A percentile compares a stretch with the other conserved stretches of the same genome.
phyloP scores from a whole-genome alignment of 495 filamentous ascomycete genomes.

The Annulohypoxylon moriforme region DNA sequence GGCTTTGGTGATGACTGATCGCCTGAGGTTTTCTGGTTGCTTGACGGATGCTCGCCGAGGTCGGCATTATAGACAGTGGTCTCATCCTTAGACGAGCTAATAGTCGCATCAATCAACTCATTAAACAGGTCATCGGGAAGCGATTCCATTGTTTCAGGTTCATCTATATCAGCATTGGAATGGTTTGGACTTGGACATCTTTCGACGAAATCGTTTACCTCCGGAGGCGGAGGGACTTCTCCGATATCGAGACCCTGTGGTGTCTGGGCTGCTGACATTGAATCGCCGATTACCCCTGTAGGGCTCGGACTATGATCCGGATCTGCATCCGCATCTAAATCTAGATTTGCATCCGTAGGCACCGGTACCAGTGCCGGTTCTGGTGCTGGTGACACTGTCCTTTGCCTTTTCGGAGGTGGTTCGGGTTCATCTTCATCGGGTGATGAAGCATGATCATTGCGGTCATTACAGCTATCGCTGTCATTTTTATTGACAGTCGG shows the following conservation, averaged over 20 bases:
- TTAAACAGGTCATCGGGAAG: slow-evolving; percentile 25
- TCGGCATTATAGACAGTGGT: background rate
- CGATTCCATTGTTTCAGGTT: background rate
- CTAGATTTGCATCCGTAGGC: background rate
- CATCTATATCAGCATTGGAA: slow-evolving; percentile 1
- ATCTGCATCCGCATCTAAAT: background rate
- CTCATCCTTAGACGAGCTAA: background rate
- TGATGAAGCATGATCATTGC: slow-evolving; percentile 10
- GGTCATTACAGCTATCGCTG: background rate
- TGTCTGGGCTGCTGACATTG: background rate
- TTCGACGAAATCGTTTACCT: background rate
- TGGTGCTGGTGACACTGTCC: slow-evolving; percentile 12
- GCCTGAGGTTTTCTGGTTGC: background rate
- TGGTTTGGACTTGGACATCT: background rate
- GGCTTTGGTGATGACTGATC: background rate
- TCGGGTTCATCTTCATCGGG: slow-evolving; percentile 17
- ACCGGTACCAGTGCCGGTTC: background rate
- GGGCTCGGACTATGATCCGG: slow-evolving; percentile 18
- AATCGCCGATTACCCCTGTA: slow-evolving; percentile 18
- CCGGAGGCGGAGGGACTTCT: slow-evolving; percentile 9
- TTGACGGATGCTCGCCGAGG: background rate
- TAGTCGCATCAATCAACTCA: slow-evolving; percentile 15
- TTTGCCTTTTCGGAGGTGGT: slow-evolving; percentile 39
- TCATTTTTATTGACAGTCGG: slow-evolving; percentile 7
- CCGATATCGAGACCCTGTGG: background rate